Evolutionary conservation across 257 asterid species (phyloP), one percentile per base, ranked within the genome.

Genomic region (Orobanche coerulescens): DNA sequence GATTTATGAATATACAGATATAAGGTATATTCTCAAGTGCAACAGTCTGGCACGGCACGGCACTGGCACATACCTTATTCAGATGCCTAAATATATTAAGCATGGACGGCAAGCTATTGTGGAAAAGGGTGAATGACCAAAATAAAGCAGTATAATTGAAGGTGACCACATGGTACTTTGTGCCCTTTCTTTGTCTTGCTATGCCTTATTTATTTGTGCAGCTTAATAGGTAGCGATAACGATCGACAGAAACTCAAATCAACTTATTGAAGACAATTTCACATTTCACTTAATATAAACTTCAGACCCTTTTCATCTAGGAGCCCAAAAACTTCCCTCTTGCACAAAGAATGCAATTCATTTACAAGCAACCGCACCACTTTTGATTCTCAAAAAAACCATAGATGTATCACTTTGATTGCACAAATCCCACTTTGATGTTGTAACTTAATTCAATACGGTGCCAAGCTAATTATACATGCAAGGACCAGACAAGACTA

Each of bases 121-220:
- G 53, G 6, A 33, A 34, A 13, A 53, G 5, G 31, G 25, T n/a
- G 31, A 14, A 40, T 8, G 62, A 8, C 37, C 19, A 66, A 49
- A 39, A 20, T 42, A 62, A 44, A 56, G 44, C 22, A 49, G 31
- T 36, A 57, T 62, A 51, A 58, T 26, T 46, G 9, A 49, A 67
- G 49, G 19, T 22, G 47, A 61, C 37, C 20, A 11, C 25, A 44
- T 30, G 47, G 37, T 42, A 30, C 22, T 58, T 7, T 46, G 31
- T 30, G 34, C 16, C 48, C 26, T 28, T 53, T 58, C 34, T 16
- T 42, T 0, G 19, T 11, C 47, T 30, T 42, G 15, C 13, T 26
- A 49, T 37, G 36, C 33, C 62, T 44, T 44, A 18, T 15, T 48
- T 23, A 64, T 37, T 44, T 30, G 6, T 30, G 6, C 6, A 30